phyloP scores from a whole-genome alignment of 2,329 filamentous ascomycete genomes.

The Mollisiaceae sp. region DNA sequence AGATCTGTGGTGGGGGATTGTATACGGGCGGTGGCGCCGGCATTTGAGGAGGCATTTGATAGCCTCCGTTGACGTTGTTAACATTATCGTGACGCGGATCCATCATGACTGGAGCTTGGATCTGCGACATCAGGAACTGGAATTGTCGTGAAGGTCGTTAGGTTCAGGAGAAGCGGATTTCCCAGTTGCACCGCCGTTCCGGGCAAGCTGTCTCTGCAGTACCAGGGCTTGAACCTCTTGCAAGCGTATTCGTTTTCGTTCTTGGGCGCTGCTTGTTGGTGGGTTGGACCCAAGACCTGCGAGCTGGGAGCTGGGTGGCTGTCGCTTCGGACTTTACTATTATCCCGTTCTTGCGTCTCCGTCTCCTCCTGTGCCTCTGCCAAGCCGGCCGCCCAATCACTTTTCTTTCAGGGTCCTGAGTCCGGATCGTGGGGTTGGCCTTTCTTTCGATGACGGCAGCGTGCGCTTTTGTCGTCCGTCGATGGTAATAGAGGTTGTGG shows the following conservation, averaged over 20 bases:
- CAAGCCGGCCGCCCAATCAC: not conserved
- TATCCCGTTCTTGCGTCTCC: not conserved
- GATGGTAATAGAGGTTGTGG: not conserved
- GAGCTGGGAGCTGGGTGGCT: no score
- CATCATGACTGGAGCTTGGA: constrained; percentile 33
- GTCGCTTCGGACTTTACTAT: constrained; percentile 10
- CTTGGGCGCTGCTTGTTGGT: not conserved
- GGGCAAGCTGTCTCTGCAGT: not conserved
- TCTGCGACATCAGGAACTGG: constrained; percentile 24
- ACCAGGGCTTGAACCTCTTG: not conserved
- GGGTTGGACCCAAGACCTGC: constrained; percentile 8
- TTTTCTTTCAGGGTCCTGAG: not conserved
- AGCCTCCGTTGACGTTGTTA: constrained; percentile 48
- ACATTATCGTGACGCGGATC: constrained; percentile 43
- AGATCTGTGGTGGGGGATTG: constrained; percentile 73
- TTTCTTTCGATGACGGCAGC: not conserved
- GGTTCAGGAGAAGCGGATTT: not conserved
- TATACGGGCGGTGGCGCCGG: constrained; percentile 61
- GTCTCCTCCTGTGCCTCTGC: not conserved
- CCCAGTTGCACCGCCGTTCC: not conserved
- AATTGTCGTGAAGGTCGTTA: not conserved
- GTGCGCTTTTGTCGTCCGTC: not conserved
- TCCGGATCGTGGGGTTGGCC: not conserved
- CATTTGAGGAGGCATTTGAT: constrained; percentile 59
- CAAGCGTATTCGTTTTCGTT: constrained; percentile 15